Evolutionary conservation across 2,329 filamentous ascomycete species (phyloP), one percentile per base, ranked within the genome.

Genomic region (Leptosphaerulina australis): DNA sequence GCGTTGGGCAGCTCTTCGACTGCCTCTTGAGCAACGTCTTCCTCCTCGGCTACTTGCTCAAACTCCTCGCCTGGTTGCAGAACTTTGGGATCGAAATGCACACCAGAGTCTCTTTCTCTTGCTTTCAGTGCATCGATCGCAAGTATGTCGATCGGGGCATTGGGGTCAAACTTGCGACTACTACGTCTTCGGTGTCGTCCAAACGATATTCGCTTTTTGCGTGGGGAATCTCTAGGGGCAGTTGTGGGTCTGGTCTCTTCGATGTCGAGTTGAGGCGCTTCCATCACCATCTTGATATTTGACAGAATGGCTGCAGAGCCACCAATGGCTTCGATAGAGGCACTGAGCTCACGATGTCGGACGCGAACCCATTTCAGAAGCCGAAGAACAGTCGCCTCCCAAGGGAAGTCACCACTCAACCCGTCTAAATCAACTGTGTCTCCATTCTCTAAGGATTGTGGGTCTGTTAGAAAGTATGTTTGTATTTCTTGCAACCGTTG

Each of bases 341-440:
- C 41, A 15, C 74, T 64, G 31, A 85, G 74, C 50, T 84, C 79
- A 5, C 65, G 59, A 24, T 72, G 69, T 15, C 79, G 74, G 6
- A 61, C 56, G 46, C 75, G 73, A 15, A 76, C 70, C 79, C 82
- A 85, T 14, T 72, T 59, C 1, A 78, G 67, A 5, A 78, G 63
- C 7, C 73, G 65, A 0, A 76, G 55, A 5, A 80, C 62, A 43
- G 84, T 81, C 2, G 67, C 59, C 0, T 72, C 58, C 81, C 82
- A 85, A 3, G 76, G 72, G 60, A 79, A 86, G 1, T 62, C 55
- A 2, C 66, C 62, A 26, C 75, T 72, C 4, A 86, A 56, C 1
- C 59, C 64, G 3, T 75, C 74, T 20, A 81, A 63, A 31, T 80
- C 76, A 11, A 78, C 64, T 3, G 63, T 44, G 3, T 66, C 59